These are phyloP conservation scores for Cordyceps cicadae DNA, from an alignment of 2,329 filamentous ascomycete genomes.

Conservation along the genomic window DNA sequence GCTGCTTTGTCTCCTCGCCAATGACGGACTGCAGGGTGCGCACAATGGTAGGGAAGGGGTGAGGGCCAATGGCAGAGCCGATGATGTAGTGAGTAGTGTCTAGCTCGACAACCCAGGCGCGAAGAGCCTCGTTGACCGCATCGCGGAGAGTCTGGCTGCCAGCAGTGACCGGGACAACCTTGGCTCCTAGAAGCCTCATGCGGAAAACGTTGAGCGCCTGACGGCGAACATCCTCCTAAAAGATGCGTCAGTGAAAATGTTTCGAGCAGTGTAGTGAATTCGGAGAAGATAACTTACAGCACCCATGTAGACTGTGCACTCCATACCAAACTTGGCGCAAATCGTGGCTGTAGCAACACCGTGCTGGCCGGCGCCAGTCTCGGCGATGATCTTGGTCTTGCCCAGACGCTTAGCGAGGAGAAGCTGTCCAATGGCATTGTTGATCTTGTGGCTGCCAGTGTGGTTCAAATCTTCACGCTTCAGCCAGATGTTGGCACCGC, in stretches of 20 bases:
- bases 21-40: slow-evolving; percentile 97
- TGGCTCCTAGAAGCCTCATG: slow-evolving; percentile 90
- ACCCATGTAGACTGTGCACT: slow-evolving; percentile 97
- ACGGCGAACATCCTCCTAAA: slow-evolving; percentile 77
- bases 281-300: slow-evolving; percentile 40
- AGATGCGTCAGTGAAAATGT: slow-evolving; percentile 17
- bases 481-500: slow-evolving; percentile 92
- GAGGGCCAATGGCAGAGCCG: slow-evolving; percentile 91
- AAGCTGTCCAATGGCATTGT: slow-evolving; percentile 92
- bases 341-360: slow-evolving; percentile 96
- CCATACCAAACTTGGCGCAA: slow-evolving; percentile 96
- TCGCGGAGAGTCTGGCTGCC: slow-evolving; percentile 77
- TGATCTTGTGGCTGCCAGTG: slow-evolving; percentile 98
- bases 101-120: slow-evolving; percentile 87
- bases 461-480: slow-evolving; percentile 98
- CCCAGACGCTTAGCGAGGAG: slow-evolving; percentile 77
- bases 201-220: slow-evolving; percentile 98
- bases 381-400: slow-evolving; percentile 95
- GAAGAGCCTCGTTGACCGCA: slow-evolving; percentile 90
- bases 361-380: slow-evolving; percentile 95
- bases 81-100: slow-evolving; percentile 97
- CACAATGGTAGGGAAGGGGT: slow-evolving; percentile 96
- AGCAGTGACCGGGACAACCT: slow-evolving; percentile 86
- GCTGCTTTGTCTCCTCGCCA: slow-evolving; percentile 84
- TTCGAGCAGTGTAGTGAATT: not conserved